Evolutionary conservation across 257 asterid species (phyloP).

Genomic region (Vinca minor): DNA sequence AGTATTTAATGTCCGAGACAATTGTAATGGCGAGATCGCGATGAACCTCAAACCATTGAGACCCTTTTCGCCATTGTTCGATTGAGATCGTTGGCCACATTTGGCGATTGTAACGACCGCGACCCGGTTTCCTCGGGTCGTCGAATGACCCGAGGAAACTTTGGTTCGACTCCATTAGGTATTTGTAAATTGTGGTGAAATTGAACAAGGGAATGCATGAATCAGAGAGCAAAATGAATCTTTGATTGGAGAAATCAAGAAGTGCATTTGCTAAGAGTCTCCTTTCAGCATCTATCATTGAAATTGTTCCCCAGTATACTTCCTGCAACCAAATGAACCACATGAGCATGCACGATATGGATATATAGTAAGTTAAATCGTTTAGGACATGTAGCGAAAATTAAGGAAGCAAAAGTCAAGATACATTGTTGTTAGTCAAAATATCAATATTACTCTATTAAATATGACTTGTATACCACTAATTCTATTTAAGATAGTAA

Average conservation of each 20-base stretch:
- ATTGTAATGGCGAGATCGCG: conserved; percentile 12
- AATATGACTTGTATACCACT: too few relatives aligned
- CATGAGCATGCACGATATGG: neutral
- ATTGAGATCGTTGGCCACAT: conserved; percentile 12
- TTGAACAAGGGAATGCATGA: conserved; percentile 24
- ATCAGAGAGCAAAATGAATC: conserved; percentile 41
- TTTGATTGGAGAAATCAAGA: conserved; percentile 38
- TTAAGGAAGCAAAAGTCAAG: too few relatives aligned
- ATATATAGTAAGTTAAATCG: too few relatives aligned
- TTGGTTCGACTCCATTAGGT: conserved; percentile 11
- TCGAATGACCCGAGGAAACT: conserved; percentile 11
- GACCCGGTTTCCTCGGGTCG: conserved; percentile 17
- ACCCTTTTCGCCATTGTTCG: conserved; percentile 18
- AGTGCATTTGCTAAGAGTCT: conserved; percentile 44
- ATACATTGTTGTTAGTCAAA: too few relatives aligned
- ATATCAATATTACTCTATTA: too few relatives aligned
- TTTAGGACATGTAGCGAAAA: too few relatives aligned
- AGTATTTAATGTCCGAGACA: conserved; percentile 13
- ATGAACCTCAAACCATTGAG: conserved; percentile 20
- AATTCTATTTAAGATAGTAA: too few relatives aligned
- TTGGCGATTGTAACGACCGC: conserved; percentile 15
- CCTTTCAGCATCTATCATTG: conserved; percentile 52
- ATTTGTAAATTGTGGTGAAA: conserved; percentile 17
- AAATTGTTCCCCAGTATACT: conserved; percentile 51
- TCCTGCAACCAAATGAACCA: conserved; percentile 23